Evolutionary conservation across 352 stramenopile species (phyloP).

Genomic region (Phytophthora aleatoria): DNA sequence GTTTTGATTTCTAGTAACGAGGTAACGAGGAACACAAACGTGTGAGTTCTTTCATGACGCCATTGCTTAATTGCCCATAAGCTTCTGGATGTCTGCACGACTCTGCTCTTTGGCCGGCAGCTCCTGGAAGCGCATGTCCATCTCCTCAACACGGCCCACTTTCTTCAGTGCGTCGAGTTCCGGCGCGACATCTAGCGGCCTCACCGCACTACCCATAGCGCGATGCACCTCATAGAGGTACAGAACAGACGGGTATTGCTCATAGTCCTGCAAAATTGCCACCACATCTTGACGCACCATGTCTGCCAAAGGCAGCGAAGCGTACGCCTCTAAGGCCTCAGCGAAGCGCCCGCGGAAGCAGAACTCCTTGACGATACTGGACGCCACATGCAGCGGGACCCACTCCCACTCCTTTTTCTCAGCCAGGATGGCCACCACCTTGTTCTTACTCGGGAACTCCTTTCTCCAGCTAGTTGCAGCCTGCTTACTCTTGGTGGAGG

Average conservation of each 20-base stretch:
- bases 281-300: conserved; percentile 37
- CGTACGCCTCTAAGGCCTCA: conserved; percentile 61
- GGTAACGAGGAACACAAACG: conserved; percentile 14
- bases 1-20: conserved; percentile 21
- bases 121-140: conserved; percentile 52
- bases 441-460: conserved; percentile 20
- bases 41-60: conserved; percentile 5
- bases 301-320: conserved; percentile 42
- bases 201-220: conserved; percentile 21
- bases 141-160: conserved; percentile 48
- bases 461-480: background rate
- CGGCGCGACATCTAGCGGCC: conserved; percentile 47
- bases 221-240: conserved; percentile 56
- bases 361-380: conserved; percentile 52
- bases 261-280: conserved; percentile 48
- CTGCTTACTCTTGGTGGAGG: conserved; percentile 7
- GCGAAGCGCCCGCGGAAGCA: conserved; percentile 57
- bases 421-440: conserved; percentile 8
- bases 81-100: conserved; percentile 58
- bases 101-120: conserved; percentile 49
- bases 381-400: conserved; percentile 33
- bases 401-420: conserved; percentile 31
- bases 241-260: conserved; percentile 58
- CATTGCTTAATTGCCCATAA: conserved; percentile 38
- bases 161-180: conserved; percentile 55